Base-by-base conservation (phyloP, 495 filamentous ascomycete genomes). In the Evansstolkia leycettana region DNA sequence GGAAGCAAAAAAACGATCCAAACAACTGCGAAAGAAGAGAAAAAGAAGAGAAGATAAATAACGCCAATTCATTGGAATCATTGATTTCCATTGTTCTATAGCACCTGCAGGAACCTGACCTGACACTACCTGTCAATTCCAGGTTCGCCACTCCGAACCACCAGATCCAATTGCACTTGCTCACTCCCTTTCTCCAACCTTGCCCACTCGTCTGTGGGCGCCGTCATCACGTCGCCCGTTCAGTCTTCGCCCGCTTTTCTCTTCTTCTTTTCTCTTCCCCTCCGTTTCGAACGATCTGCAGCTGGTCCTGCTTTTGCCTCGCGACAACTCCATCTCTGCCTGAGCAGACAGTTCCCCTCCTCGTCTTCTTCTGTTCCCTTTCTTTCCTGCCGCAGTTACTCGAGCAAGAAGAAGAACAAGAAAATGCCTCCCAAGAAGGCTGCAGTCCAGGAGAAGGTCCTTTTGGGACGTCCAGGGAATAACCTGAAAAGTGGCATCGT, bases 401-500 rank as follows among this genome's bases (percentile, higher is more conserved):
- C 60, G 47, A 61, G 52, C 48, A 63, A 58, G 43, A 60, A 57
- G 53, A 64, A 60, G 36, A 42, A 39, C 39, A 62, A 58, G 41
- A 70, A 58, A 56, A 72, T 73, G 68, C 56, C 63, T 44, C 68
- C 68, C 46, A 71, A 73, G 58, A 73, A 73, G 49, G 58, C 64
- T 28, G 55, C 49, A 44, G 62, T 68, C 33, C 64, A 69, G 57
- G 67, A 74, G 47, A 72, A 73, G 58, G 54, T 73, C 47, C 64
- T 65, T 39, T 72, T 99, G 55, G 92, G 92, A 54, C 75, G 92
- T 53, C 92, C 92, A 38, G 92, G 92, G 49, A 99, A 99, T 72
- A 95, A 78, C 68, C 67, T 99, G 64, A 99, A 96, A 77, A 92
- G 84, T 67, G 92, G 92, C 72, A 99, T 99, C 76, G 92, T 94